These are phyloP conservation scores for Plasmodium knowlesi DNA, from an alignment of 169 alveolate genomes.

Conservation along the genomic window DNA sequence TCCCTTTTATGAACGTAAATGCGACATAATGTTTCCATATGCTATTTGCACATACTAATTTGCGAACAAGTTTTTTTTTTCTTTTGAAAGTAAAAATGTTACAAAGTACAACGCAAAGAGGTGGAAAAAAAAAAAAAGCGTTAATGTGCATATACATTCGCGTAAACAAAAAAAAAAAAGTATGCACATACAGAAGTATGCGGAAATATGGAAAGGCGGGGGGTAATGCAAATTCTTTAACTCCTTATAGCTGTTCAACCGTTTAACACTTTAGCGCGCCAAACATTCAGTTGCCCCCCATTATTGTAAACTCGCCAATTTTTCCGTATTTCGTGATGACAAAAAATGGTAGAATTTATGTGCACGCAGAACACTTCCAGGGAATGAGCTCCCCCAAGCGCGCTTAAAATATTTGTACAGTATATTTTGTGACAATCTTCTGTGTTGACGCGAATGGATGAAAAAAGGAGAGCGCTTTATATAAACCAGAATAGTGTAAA, in stretches of 20 bases:
- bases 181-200: not conserved
- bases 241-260: not conserved
- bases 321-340: not conserved
- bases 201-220: not conserved
- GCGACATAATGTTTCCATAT: not conserved
- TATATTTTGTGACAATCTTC: not conserved
- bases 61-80: not conserved
- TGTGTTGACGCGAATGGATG: not conserved
- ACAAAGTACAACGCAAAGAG: not conserved
- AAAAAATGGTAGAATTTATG: not conserved
- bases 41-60: not conserved
- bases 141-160: not conserved
- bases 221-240: not conserved
- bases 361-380: not conserved
- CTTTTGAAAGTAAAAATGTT: not conserved
- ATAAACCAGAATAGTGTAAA: not conserved
- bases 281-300: not conserved
- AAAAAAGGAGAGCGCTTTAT: not conserved
- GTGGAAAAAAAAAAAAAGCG: not conserved
- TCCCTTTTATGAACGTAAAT: not conserved
- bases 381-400: not conserved
- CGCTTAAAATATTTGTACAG: not conserved
- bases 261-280: not conserved
- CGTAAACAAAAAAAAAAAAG: not conserved
- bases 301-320: not conserved